These are phyloP conservation scores for Stagonosporopsis cucurbitacearum DNA, from an alignment of 2,329 filamentous ascomycete genomes.

Conservation along the genomic window DNA sequence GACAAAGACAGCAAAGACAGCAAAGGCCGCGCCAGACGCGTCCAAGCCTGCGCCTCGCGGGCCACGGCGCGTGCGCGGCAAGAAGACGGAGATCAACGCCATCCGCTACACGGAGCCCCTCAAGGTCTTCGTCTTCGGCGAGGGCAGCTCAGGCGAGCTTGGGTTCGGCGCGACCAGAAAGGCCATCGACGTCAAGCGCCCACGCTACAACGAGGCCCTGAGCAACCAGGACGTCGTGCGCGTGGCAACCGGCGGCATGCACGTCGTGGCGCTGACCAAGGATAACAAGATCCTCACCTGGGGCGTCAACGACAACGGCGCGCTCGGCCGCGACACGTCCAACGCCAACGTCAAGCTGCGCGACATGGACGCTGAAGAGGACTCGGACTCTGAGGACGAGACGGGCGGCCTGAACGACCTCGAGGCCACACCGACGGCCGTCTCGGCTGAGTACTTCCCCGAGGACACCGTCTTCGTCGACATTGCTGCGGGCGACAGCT, in stretches of 20 bases:
- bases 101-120: slow-evolving; percentile 66
- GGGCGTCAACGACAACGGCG: slow-evolving; percentile 87
- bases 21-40: slow-evolving; percentile 21
- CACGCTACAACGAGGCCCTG: slow-evolving; percentile 70
- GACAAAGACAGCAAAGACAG: slow-evolving; percentile 21
- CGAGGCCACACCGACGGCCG: slow-evolving; percentile 70
- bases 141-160: slow-evolving; percentile 81
- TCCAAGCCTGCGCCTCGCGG: slow-evolving; percentile 38
- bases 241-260: slow-evolving; percentile 82
- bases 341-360: slow-evolving; percentile 67
- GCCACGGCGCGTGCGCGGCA: slow-evolving; percentile 38
- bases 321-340: slow-evolving; percentile 75
- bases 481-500: slow-evolving; percentile 75
- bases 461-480: slow-evolving; percentile 69
- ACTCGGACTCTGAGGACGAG: slow-evolving; percentile 56
- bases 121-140: slow-evolving; percentile 81
- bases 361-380: slow-evolving; percentile 57
- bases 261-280: slow-evolving; percentile 75
- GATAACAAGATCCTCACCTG: slow-evolving; percentile 84
- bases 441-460: slow-evolving; percentile 63
- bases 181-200: slow-evolving; percentile 74
- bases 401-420: slow-evolving; percentile 73
- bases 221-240: slow-evolving; percentile 71
- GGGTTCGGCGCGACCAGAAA: slow-evolving; percentile 74
- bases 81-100: slow-evolving; percentile 64